Evolutionary conservation across 2,329 filamentous ascomycete genomes (phyloP), one percentile per base, ranked within the genome.

Genomic region (Westerdykella aurantiaca): DNA sequence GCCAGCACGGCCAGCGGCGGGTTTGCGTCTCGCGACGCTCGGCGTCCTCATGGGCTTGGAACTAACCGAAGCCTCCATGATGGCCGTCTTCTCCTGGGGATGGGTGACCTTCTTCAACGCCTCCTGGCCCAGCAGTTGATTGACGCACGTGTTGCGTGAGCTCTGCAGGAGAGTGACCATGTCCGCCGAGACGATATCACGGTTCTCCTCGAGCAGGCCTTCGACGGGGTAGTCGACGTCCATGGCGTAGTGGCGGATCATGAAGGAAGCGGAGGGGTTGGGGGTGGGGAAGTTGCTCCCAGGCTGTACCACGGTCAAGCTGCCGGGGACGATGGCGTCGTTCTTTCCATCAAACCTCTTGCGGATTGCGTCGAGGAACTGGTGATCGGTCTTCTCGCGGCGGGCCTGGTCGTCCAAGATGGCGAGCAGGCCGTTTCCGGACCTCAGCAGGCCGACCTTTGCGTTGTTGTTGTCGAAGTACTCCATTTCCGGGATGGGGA

Each of bases 381-480:
- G 91, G 67, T 86, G 78, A 52, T 98, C 93, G 0, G 84, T 88
- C 60, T 89, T 85, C 55, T 91, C 86, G 42, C 91, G 86, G 39
- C 87, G 84, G 37, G 89, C 95, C 68, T 98, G 93, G 60, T 98
- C 93, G 61, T 98, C 93, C 0, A 98, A 74, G 50, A 98, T 98
- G 68, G 88, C 90, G 16, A 98, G 75, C 33, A 98, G 74, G 37
- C 93, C 93, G 58, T 97, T 97, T 21, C 90, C 88, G 44, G 88
- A 78, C 72, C 97, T 98, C 43, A 98, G 74, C 25, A 98, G 76
- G 11, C 89, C 91, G 58, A 86, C 88, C 48, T 96, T 89, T 9
- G 91, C 89, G 65, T 97, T 93, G 0, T 87, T 89, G 67, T 97
- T 98, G 69, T 98, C 93, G 57, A 96, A 98, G 68, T 97, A 98